Evolutionary conservation across 768 basidiomycete genomes (phyloP).

Genomic region (Kwoniella bestiolae): DNA sequence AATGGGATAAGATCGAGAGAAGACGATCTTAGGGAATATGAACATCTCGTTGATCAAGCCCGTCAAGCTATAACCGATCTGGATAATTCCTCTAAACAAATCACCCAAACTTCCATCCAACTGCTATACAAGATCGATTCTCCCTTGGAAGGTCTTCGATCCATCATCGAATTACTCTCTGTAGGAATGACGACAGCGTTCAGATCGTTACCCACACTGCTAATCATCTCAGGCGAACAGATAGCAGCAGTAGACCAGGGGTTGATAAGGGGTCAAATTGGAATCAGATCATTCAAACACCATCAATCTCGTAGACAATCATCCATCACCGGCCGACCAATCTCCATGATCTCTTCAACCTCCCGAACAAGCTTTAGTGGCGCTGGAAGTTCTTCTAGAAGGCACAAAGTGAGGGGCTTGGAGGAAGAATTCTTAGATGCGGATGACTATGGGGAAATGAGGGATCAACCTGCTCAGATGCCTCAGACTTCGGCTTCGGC

Average conservation of each 20-base stretch:
- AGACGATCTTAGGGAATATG: conserved; percentile 34
- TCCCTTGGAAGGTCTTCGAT: not conserved
- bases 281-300: conserved; percentile 26
- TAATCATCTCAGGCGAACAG: conserved; percentile 40
- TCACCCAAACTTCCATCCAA: conserved; percentile 11
- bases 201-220: conserved; percentile 28
- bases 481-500: conserved; percentile 13
- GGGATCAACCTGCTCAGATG: conserved; percentile 28
- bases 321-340: conserved; percentile 21
- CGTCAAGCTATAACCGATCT: conserved; percentile 35
- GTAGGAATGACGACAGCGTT: conserved; percentile 22
- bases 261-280: conserved; percentile 36
- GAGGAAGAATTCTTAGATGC: conserved; percentile 51
- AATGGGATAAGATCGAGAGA: conserved; percentile 16
- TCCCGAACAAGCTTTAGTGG: conserved; percentile 17
- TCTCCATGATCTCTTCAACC: conserved; percentile 26
- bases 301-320: conserved; percentile 1
- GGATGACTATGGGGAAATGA: conserved; percentile 30
- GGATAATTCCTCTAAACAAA: conserved; percentile 27
- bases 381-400: conserved; percentile 7
- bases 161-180: conserved; percentile 7
- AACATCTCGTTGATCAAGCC: conserved; percentile 41
- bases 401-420: conserved; percentile 36
- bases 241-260: conserved; percentile 24
- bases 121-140: conserved; percentile 1